Percentiles rank a stretch among this genome's conserved stretches.
phyloP scores from a whole-genome alignment of 148 eudicot species.

The Oxyria digyna region DNA sequence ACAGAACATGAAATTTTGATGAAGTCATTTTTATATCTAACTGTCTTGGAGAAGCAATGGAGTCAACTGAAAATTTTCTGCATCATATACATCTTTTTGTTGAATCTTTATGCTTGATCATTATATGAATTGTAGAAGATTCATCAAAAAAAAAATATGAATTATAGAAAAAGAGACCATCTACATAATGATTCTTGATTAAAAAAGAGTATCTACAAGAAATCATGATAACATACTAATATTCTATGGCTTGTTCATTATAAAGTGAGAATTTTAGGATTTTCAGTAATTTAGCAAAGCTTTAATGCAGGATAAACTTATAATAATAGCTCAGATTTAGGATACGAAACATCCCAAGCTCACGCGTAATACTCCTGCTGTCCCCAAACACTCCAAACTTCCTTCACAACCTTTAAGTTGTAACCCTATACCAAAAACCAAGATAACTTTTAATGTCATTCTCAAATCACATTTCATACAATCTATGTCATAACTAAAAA shows the following conservation, averaged over 20 bases:
- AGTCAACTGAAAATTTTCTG: neutral
- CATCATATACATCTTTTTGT: neutral
- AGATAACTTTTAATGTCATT: neutral
- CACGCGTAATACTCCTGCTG: slow-evolving; percentile 69
- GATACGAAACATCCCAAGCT: slow-evolving; percentile 90
- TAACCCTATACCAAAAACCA: slow-evolving; percentile 1
- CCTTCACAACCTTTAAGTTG: slow-evolving; percentile 48
- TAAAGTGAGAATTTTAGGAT: neutral
- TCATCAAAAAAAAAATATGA: too few species aligned
- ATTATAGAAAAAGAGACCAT: neutral
- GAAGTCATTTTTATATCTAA: neutral
- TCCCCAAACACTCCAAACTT: slow-evolving; percentile 57
- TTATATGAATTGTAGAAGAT: neutral
- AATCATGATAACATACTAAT: neutral
- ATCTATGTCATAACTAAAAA: neutral
- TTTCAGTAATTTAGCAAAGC: neutral
- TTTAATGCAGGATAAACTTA: neutral
- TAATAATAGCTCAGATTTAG: slow-evolving; percentile 8
- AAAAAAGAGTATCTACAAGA: neutral
- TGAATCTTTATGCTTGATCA: neutral
- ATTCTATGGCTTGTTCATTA: neutral
- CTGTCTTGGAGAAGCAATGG: neutral
- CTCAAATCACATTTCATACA: neutral
- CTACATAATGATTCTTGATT: neutral
- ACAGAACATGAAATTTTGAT: neutral